A percentile compares a stretch with the other conserved stretches of the same genome.
These are phyloP conservation scores for Leishmania gerbilli DNA, from an alignment of 208 protist species.

Conservation along the genomic window DNA sequence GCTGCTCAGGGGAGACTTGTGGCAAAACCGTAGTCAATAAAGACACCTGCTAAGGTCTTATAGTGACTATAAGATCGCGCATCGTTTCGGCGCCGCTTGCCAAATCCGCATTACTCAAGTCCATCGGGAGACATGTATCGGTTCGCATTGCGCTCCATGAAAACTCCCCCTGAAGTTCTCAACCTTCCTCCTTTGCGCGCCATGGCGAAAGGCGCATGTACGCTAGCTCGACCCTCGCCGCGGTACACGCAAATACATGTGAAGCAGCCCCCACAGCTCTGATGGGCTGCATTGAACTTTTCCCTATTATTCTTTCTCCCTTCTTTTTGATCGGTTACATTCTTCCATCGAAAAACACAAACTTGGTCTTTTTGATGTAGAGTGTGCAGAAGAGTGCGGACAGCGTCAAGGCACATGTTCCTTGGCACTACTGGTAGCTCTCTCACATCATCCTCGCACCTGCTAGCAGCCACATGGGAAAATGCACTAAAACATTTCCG, in stretches of 20 bases:
- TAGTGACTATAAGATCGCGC: neutral
- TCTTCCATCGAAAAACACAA: too few relatives aligned
- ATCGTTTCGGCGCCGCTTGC: too few relatives aligned
- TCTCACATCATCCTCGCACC: constrained; percentile 28
- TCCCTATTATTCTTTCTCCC: neutral
- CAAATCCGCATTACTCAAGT: too few relatives aligned
- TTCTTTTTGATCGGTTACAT: neutral
- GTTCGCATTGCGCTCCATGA: neutral
- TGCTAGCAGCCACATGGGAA: constrained; percentile 49
- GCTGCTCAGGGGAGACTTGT: neutral
- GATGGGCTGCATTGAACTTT: neutral
- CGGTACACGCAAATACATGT: neutral
- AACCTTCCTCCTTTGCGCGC: neutral
- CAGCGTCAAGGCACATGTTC: constrained; percentile 13
- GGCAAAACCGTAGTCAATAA: neutral
- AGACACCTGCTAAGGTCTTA: neutral
- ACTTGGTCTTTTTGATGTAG: neutral
- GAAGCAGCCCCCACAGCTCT: neutral
- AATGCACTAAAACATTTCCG: constrained; percentile 51
- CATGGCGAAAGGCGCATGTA: neutral
- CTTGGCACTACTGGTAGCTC: constrained; percentile 7
- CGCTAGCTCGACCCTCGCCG: neutral
- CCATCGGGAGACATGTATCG: neutral
- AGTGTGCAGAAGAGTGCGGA: neutral
- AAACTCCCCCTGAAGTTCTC: neutral